Percentiles rank a stretch among this genome's conserved stretches.
Evolutionary conservation across 177 flowering plant species (phyloP).

Genomic region (Vitis hybrid): DNA sequence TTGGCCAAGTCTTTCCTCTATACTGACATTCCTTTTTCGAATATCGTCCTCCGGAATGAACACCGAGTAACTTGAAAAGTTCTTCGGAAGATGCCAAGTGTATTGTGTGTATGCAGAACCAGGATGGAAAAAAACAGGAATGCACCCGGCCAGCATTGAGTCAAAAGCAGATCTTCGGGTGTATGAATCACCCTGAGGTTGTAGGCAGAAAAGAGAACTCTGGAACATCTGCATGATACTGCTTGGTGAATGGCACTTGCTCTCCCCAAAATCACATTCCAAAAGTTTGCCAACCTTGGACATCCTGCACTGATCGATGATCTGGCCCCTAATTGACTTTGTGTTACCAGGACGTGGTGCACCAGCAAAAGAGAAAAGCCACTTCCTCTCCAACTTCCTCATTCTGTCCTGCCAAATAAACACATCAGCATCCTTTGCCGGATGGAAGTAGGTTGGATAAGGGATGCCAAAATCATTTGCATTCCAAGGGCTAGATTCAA

Average conservation of each 20-base stretch:
- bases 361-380: constrained; percentile 94
- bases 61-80: constrained; percentile 78
- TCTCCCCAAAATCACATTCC: constrained; percentile 92
- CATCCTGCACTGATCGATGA: constrained; percentile 77
- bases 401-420: constrained; percentile 85
- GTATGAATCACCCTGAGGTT: constrained; percentile 96
- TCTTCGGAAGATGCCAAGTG: constrained; percentile 96
- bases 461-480: constrained; percentile 93
- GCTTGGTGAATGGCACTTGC: constrained; percentile 92
- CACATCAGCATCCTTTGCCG: constrained; percentile 85
- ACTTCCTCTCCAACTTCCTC: constrained; percentile 72
- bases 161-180: constrained; percentile 96
- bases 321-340: constrained; percentile 81
- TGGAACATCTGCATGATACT: constrained; percentile 97
- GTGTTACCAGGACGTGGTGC: constrained; percentile 91
- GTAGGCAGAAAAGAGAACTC: constrained; percentile 86
- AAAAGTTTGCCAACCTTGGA: constrained; percentile 69
- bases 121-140: constrained; percentile 96
- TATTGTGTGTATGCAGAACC: constrained; percentile 94
- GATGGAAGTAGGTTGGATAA: constrained; percentile 97
- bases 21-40: constrained; percentile 66
- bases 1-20: constrained; percentile 63
- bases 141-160: constrained; percentile 93
- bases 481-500: constrained; percentile 98
- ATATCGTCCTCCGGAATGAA: constrained; percentile 90